A percentile compares a stretch with the other conserved stretches of the same genome.
Conservation (phyloP, 2,329 filamentous ascomycete genomes). For the Neofusicoccum sp. region DNA sequence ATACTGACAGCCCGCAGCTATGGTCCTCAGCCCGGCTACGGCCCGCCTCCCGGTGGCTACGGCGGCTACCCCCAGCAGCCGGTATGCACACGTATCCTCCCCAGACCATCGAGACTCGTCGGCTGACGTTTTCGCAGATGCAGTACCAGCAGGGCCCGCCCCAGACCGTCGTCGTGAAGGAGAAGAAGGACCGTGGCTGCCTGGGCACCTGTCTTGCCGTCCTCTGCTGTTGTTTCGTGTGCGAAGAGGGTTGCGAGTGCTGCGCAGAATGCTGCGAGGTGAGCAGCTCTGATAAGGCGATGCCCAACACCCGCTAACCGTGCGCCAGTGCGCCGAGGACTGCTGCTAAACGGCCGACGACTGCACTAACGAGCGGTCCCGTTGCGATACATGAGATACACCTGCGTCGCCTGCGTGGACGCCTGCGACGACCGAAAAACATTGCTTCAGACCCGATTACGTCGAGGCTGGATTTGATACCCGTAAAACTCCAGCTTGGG, state of each 20-base stretch:
- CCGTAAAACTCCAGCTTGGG: slow-evolving; percentile 17
- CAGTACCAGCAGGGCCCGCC: slow-evolving; percentile 56
- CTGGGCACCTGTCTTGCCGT: slow-evolving; percentile 56
- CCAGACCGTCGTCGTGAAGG: slow-evolving; percentile 42
- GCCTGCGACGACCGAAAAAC: slow-evolving; percentile 2
- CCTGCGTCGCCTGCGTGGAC: neutral
- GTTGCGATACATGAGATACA: neutral
- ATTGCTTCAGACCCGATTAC: neutral
- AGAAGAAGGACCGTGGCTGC: slow-evolving; percentile 56
- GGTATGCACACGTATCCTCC: neutral
- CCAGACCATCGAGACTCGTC: neutral
- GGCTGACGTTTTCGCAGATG: slow-evolving; percentile 35
- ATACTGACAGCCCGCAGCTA: neutral
- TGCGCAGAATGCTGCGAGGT: slow-evolving; percentile 63
- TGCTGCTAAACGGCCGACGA: slow-evolving; percentile 30
- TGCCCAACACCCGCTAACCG: slow-evolving; percentile 16
- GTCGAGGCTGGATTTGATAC: slow-evolving; percentile 20
- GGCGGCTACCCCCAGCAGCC: slow-evolving; percentile 9
- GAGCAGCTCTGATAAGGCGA: slow-evolving; percentile 33
- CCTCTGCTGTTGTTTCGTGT: slow-evolving; percentile 66
- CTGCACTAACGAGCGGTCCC: neutral
- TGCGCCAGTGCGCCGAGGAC: slow-evolving; percentile 34
- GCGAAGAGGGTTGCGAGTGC: slow-evolving; percentile 66
- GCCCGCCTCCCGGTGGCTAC: slow-evolving; percentile 3
- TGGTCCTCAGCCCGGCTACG: slow-evolving; percentile 26